Conservation (phyloP, 352 stramenopile genomes). For the Phytophthora niederhauseri region DNA sequence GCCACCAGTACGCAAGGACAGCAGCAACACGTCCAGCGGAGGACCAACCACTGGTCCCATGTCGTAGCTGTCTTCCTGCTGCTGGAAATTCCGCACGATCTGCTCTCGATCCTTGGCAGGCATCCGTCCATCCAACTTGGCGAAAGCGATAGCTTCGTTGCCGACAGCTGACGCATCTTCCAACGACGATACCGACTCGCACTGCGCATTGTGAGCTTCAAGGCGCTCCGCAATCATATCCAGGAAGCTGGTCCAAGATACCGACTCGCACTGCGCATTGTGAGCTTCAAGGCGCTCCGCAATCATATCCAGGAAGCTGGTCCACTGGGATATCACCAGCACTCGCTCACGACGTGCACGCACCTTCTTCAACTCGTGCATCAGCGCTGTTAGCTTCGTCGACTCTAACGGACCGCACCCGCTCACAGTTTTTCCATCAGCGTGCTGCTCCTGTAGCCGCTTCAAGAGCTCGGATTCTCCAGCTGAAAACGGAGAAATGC, state of each 20-base stretch:
- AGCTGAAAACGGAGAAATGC: conserved; percentile 37
- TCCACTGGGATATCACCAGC: conserved; percentile 92
- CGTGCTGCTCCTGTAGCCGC: conserved; percentile 29
- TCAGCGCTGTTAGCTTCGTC: conserved; percentile 68
- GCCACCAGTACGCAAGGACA: conserved; percentile 89
- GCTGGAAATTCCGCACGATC: conserved; percentile 64
- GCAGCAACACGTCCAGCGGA: conserved; percentile 80
- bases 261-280: conserved; percentile 35
- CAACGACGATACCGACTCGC: conserved; percentile 28
- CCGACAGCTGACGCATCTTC: conserved; percentile 8
- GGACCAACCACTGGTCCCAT: conserved; percentile 22
- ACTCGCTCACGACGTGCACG: conserved; percentile 55
- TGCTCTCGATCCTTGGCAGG: conserved; percentile 62
- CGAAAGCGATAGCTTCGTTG: conserved; percentile 43
- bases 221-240: conserved; percentile 74
- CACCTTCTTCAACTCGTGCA: conserved; percentile 56
- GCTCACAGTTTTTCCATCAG: conserved; percentile 10
- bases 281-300: conserved; percentile 46
- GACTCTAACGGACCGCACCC: conserved; percentile 37
- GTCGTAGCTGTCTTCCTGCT: conserved; percentile 36
- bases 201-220: conserved; percentile 36
- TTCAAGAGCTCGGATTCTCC: conserved; percentile 42
- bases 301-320: conserved; percentile 84
- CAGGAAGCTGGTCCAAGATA: too few relatives aligned
- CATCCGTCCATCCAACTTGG: conserved; percentile 70